Base-by-base conservation (phyloP, 345 rosid species). In the Populus davidiana region DNA sequence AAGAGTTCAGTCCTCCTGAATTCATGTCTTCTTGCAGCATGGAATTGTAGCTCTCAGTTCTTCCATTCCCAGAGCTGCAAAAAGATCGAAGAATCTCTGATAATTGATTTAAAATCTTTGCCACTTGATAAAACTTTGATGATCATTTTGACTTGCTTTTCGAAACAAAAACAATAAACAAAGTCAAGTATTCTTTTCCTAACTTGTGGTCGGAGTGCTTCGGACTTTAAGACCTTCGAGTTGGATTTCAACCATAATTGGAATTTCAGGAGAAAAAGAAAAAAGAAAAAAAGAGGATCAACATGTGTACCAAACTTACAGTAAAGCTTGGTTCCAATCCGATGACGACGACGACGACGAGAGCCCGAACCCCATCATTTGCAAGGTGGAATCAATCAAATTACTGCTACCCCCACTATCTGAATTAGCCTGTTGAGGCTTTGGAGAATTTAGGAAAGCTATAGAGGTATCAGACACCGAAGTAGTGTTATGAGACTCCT, bases 361-460 rank as follows among this genome's bases (percentile, higher is more conserved):
- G 73, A 84, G 75, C 20, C 85, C 85, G 25, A 78, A 88, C 17
- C 81, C 83, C 85, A 79, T 83, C 83, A 81, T 75, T 75, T 84
- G 90, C 77, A 89, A 78, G 43, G 83, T 69, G 61, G 91, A 85
- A 79, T 86, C 89, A 69, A 86, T 76, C 85, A 88, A 78, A 77
- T 80, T 31, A 75, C 76, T 61, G 73, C 86, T 67, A 35, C 82
- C 84, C 8, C 81, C 81, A 49, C 86, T 71, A 33, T 81, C 88
- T 9, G 86, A 82, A 82, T 81, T 81, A 1, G 79, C 63, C 8
- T 54, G 83, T 2, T 69, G 82, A 73, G 66, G 71, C 75, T 70
- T 86, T 16, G 64, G 71, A 68, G 74, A 43, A 67, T 67, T 65
- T 47, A 75, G 86, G 54, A 85, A 83, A 73, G 65, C 69, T 33